These are phyloP conservation scores for Rhododendron williamsianum DNA, from an alignment of 148 eudicot genomes.

Conservation along the genomic window DNA sequence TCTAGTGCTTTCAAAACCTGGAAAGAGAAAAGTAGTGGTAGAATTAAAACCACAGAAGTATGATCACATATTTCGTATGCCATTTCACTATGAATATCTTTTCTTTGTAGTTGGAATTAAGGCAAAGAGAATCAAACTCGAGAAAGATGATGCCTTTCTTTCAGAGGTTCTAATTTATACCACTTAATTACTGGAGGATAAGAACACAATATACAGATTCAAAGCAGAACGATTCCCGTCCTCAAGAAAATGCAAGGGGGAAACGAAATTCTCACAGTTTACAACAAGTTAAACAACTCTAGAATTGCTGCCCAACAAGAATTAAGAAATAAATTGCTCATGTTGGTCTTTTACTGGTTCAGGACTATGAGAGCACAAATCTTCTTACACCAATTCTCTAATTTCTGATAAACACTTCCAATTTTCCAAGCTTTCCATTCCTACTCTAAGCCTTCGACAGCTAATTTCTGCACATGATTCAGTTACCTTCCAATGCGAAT, in stretches of 20 bases:
- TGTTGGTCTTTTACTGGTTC: background rate
- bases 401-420: background rate
- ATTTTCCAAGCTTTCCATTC: background rate
- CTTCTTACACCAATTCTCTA: background rate
- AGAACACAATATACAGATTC: background rate
- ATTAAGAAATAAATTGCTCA: background rate
- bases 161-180: background rate
- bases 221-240: background rate
- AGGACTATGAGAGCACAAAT: background rate
- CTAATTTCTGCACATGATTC: background rate
- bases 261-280: background rate
- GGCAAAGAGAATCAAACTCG: background rate
- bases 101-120: background rate
- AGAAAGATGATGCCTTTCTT: background rate
- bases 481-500: background rate
- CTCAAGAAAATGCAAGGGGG: background rate
- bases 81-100: background rate
- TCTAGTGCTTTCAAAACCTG: constrained; percentile 79
- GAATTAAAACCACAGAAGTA: background rate
- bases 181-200: background rate
- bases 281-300: background rate
- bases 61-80: background rate
- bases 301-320: background rate
- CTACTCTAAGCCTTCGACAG: background rate
- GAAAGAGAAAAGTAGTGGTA: background rate